Evolutionary conservation across 2,329 filamentous ascomycete species (phyloP).

Genomic region (Colletotrichum coccodes): DNA sequence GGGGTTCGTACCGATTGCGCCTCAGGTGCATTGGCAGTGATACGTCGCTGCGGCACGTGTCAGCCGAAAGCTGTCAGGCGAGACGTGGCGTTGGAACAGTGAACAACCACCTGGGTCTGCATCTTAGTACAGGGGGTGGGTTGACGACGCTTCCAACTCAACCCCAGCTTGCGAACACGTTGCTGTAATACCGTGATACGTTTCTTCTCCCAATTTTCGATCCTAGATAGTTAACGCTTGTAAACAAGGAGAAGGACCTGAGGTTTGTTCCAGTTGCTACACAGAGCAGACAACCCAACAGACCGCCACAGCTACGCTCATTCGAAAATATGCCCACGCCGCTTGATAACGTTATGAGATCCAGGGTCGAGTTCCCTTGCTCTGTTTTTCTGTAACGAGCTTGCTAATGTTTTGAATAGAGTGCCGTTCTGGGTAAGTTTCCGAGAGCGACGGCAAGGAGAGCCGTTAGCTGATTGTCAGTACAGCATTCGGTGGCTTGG

Average conservation of each 20-base stretch:
- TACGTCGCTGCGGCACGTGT: conserved; percentile 32
- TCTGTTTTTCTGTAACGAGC: background rate
- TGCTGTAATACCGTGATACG: background rate
- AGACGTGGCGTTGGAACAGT: conserved; percentile 4
- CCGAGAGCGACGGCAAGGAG: too few relatives aligned
- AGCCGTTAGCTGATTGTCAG: conserved; percentile 10
- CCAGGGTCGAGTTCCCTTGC: conserved; percentile 65
- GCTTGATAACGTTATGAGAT: conserved; percentile 75
- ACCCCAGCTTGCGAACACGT: conserved; percentile 12
- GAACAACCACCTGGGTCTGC: background rate
- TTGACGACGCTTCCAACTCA: conserved; percentile 25
- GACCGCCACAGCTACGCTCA: conserved; percentile 10
- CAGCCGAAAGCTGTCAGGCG: background rate
- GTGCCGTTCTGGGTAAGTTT: conserved; percentile 27
- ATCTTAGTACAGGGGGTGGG: background rate
- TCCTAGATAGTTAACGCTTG: background rate
- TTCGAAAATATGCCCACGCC: conserved; percentile 71
- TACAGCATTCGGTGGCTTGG: conserved; percentile 81
- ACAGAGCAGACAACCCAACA: background rate
- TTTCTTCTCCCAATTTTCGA: background rate
- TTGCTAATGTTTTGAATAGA: conserved; percentile 9
- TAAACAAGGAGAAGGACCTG: background rate
- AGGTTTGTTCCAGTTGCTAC: background rate
- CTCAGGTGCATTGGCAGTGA: background rate
- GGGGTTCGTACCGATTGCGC: conserved; percentile 12